phyloP scores from a whole-genome alignment of 2,329 filamentous ascomycete species.

The Penicillium sp. region DNA sequence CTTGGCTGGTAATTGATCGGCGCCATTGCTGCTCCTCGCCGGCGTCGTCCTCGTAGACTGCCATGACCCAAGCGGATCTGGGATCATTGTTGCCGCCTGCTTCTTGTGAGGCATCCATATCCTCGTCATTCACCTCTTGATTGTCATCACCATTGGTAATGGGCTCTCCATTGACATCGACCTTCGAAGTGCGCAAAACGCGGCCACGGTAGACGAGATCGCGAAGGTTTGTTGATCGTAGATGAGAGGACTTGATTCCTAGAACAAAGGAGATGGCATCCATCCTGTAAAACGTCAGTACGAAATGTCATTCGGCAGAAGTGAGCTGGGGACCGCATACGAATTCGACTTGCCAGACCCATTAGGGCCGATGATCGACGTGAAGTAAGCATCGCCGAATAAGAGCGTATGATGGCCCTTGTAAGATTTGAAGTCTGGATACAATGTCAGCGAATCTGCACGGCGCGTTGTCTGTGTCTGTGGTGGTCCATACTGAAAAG shows the following conservation, averaged over 20 bases:
- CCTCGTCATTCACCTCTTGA: conserved; percentile 55
- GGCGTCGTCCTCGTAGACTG: conserved; percentile 95
- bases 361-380: conserved; percentile 98
- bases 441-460: conserved; percentile 26
- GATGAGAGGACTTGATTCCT: conserved; percentile 96
- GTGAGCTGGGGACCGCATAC: conserved; percentile 48
- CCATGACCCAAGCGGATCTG: conserved; percentile 97
- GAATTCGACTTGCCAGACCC: conserved; percentile 99
- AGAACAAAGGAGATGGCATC: conserved; percentile 98
- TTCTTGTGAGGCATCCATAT: conserved; percentile 57
- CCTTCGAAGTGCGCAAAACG: conserved; percentile 84
- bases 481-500: conserved; percentile 66
- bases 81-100: conserved; percentile 64
- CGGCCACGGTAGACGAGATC: conserved; percentile 95
- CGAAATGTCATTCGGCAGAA: neutral
- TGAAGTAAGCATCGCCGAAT: conserved; percentile 97
- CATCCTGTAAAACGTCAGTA: conserved; percentile 59
- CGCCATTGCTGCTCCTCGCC: conserved; percentile 96
- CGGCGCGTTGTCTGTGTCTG: conserved; percentile 2
- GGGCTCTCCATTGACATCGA: conserved; percentile 79
- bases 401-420: conserved; percentile 91
- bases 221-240: conserved; percentile 87
- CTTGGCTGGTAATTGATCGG: conserved; percentile 80
- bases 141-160: conserved; percentile 59
- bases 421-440: conserved; percentile 95